Percentiles rank a stretch among this genome's conserved stretches.
Conservation (phyloP, 257 asterid genomes). For the Euphrasia confusa region DNA sequence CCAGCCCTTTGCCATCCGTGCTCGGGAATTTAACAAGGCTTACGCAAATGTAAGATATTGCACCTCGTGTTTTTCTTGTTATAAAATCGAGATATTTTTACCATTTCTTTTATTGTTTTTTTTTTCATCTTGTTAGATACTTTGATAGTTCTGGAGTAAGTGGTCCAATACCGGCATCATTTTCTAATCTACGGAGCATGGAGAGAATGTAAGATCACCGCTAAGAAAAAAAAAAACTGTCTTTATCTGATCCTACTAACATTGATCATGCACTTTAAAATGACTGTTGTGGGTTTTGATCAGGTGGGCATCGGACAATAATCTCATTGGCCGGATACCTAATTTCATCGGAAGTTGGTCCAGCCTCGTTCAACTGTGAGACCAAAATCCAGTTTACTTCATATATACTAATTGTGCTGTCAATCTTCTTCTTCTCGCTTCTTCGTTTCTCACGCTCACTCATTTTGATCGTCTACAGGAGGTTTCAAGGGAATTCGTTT, state of each 20-base stretch:
- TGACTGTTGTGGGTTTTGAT: constrained; percentile 15
- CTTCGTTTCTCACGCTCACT: background rate
- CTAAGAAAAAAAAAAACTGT: background rate
- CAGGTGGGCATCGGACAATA: constrained; percentile 68
- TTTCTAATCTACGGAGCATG: constrained; percentile 38
- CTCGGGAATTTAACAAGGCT: constrained; percentile 59
- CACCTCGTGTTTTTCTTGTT: background rate
- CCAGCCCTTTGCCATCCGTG: constrained; percentile 68
- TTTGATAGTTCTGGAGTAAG: constrained; percentile 48
- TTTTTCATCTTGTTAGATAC: constrained; percentile 32
- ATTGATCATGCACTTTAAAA: constrained; percentile 18
- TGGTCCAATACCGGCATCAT: constrained; percentile 47
- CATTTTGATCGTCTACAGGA: constrained; percentile 33
- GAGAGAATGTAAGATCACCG: constrained; percentile 33
- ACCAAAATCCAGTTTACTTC: constrained; percentile 5
- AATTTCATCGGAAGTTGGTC: constrained; percentile 71
- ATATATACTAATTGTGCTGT: background rate
- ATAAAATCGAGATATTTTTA: background rate
- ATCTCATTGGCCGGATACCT: constrained; percentile 64
- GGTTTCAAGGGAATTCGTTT: constrained; percentile 77
- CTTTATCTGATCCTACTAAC: background rate
- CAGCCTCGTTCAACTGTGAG: constrained; percentile 51
- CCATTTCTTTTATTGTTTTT: background rate
- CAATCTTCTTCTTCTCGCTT: background rate
- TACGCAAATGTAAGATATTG: constrained; percentile 40